A percentile compares a stretch with the other conserved stretches of the same genome.
phyloP scores from a whole-genome alignment of 2,329 filamentous ascomycete species.

The Phialophora verrucosa region DNA sequence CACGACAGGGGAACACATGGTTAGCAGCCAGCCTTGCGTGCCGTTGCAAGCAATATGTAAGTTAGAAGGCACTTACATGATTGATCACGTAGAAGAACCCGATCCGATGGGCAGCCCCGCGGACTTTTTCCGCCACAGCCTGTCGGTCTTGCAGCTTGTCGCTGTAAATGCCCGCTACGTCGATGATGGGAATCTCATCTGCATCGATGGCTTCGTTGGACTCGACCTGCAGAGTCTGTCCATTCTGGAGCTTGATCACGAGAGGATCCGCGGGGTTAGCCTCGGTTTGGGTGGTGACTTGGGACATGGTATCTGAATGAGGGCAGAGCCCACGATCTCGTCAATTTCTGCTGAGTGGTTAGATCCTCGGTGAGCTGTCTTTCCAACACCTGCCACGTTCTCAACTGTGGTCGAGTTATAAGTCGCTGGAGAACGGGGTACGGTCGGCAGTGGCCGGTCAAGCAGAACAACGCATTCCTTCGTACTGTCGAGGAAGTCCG shows the following conservation, averaged over 20 bases:
- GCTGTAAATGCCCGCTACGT: slow-evolving; percentile 51
- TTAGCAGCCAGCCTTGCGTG: not conserved
- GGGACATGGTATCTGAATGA: slow-evolving; percentile 6
- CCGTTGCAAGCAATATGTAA: not conserved
- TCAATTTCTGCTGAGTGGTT: not conserved
- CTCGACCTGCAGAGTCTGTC: slow-evolving; percentile 25
- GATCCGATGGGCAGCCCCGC: slow-evolving; percentile 47
- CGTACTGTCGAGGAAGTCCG: not conserved
- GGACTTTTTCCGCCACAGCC: slow-evolving; percentile 49
- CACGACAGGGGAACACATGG: slow-evolving; percentile 43
- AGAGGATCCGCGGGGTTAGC: slow-evolving; percentile 4
- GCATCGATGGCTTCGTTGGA: slow-evolving; percentile 27
- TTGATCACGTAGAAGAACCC: slow-evolving; percentile 50
- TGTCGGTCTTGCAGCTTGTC: slow-evolving; percentile 45
- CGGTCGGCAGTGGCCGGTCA: not conserved
- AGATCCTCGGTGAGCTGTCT: not conserved
- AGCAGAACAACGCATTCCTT: not conserved
- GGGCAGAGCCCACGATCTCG: not conserved
- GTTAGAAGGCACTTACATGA: slow-evolving; percentile 27
- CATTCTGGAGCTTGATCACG: slow-evolving; percentile 29
- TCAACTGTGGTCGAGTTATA: not conserved
- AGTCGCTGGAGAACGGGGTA: not conserved
- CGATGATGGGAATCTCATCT: slow-evolving; percentile 51
- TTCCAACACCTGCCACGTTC: not conserved
- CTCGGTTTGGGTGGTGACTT: slow-evolving; percentile 12